Evolutionary conservation across 2,329 filamentous ascomycete genomes (phyloP).

Genomic region (Endothia cerciana): DNA sequence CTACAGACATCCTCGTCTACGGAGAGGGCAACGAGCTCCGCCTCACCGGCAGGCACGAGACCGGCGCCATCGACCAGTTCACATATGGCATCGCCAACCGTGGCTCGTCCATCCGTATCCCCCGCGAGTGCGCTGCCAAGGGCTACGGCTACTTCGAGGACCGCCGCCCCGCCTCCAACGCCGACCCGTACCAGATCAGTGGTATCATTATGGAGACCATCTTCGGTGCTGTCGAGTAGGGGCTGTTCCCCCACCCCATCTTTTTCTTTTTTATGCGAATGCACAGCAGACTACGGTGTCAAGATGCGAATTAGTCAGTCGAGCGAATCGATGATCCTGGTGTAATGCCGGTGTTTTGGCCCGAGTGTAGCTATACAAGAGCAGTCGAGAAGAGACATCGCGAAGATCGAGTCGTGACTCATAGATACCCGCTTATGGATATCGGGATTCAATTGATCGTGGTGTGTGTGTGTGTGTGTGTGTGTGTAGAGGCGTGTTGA

Average conservation of each 20-base stretch:
- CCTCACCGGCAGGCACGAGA: slow-evolving; percentile 93
- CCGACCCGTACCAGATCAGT: slow-evolving; percentile 81
- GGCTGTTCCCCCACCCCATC: no score
- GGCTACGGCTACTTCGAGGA: slow-evolving; percentile 96
- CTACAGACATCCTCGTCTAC: slow-evolving; percentile 40
- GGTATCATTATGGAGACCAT: slow-evolving; percentile 78
- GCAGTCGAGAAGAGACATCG: neutral
- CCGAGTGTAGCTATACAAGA: slow-evolving; percentile 5
- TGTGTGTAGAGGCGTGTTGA: no score
- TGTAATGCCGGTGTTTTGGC: neutral
- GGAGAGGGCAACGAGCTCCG: slow-evolving; percentile 92
- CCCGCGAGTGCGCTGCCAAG: slow-evolving; percentile 80
- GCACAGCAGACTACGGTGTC: neutral
- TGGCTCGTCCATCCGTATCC: slow-evolving; percentile 91
- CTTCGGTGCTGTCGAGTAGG: slow-evolving; percentile 40
- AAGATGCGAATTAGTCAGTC: neutral
- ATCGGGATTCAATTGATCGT: neutral
- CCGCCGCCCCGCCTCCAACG: slow-evolving; percentile 66
- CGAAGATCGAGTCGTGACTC: neutral
- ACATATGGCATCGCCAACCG: slow-evolving; percentile 94
- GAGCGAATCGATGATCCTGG: slow-evolving; percentile 22
- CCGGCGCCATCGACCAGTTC: slow-evolving; percentile 91
- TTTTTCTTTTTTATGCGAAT: neutral
- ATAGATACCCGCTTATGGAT: neutral
- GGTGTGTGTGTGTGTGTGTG: neutral